Evolutionary conservation across 169 alveolate species (phyloP).

Genomic region (Plasmodium falciparum): DNA sequence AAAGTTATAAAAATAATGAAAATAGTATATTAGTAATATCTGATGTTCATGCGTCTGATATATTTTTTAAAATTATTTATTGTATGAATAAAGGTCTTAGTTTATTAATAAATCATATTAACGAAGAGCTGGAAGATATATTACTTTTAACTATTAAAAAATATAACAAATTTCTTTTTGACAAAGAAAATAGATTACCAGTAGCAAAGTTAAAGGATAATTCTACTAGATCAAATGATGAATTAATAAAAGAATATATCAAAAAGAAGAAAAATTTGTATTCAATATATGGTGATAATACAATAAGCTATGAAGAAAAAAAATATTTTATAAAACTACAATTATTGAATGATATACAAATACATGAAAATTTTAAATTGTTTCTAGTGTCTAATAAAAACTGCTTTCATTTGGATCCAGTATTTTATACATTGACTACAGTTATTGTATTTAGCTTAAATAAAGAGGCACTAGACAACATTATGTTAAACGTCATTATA

Average conservation of each 20-base stretch:
- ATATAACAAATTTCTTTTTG: slow-evolving; percentile 51
- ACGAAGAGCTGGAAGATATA: slow-evolving; percentile 64
- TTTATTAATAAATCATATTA: slow-evolving; percentile 37
- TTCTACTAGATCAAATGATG: slow-evolving; percentile 20
- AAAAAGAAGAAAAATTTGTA: slow-evolving; percentile 17
- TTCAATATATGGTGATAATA: neutral
- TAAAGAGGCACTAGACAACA: slow-evolving; percentile 51
- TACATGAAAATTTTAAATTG: slow-evolving; percentile 52
- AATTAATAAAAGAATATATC: slow-evolving; percentile 36
- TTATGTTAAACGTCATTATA: slow-evolving; percentile 55
- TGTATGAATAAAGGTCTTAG: slow-evolving; percentile 65
- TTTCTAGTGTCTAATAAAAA: slow-evolving; percentile 66
- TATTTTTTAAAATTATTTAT: slow-evolving; percentile 67
- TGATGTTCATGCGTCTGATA: slow-evolving; percentile 32
- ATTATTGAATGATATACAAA: slow-evolving; percentile 22
- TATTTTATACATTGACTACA: slow-evolving; percentile 43
- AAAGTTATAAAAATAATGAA: slow-evolving; percentile 42
- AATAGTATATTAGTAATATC: slow-evolving; percentile 12
- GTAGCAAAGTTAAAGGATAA: neutral
- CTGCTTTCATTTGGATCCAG: slow-evolving; percentile 41
- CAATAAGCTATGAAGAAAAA: slow-evolving; percentile 23
- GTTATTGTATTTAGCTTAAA: slow-evolving; percentile 60
- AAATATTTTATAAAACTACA: slow-evolving; percentile 44
- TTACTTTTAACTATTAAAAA: slow-evolving; percentile 54
- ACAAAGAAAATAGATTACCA: slow-evolving; percentile 17